A percentile compares a stretch with the other conserved stretches of the same genome.
phyloP scores from a whole-genome alignment of 2,329 filamentous ascomycete genomes.

The Ambrosiella xylebori region DNA sequence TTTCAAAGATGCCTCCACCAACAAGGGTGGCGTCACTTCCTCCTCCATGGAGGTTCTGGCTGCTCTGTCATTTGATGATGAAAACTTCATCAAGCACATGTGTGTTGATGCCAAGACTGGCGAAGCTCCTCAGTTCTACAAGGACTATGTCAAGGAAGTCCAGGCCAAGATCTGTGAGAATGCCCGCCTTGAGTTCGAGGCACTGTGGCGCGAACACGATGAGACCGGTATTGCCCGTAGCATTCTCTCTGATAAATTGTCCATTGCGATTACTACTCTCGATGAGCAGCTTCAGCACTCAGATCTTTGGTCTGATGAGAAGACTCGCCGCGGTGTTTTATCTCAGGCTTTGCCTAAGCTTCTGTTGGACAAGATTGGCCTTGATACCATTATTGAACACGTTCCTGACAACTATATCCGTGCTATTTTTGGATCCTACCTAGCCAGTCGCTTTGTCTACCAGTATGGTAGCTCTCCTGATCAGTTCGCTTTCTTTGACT shows the following conservation, averaged over 20 bases:
- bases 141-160: constrained; percentile 79
- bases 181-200: constrained; percentile 86
- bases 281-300: constrained; percentile 93
- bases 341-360: constrained; percentile 72
- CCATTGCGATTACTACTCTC: constrained; percentile 81
- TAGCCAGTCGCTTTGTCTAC: constrained; percentile 92
- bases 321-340: constrained; percentile 61
- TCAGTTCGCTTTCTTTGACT: constrained; percentile 97
- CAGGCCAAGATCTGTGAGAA: constrained; percentile 85
- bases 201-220: constrained; percentile 90
- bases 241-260: constrained; percentile 80
- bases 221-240: constrained; percentile 63
- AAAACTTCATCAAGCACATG: constrained; percentile 82
- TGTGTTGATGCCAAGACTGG: constrained; percentile 55
- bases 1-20: constrained; percentile 95
- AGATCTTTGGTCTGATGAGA: constrained; percentile 72
- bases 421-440: constrained; percentile 88
- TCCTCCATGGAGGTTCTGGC: constrained; percentile 93
- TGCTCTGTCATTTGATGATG: constrained; percentile 83
- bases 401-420: constrained; percentile 86
- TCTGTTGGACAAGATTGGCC: constrained; percentile 72
- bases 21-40: constrained; percentile 96
- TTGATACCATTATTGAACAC: constrained; percentile 70
- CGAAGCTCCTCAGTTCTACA: constrained; percentile 74
- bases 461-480: constrained; percentile 81